These are phyloP conservation scores for Phylloporus scabripes DNA, from an alignment of 768 basidiomycete genomes.

Conservation along the genomic window DNA sequence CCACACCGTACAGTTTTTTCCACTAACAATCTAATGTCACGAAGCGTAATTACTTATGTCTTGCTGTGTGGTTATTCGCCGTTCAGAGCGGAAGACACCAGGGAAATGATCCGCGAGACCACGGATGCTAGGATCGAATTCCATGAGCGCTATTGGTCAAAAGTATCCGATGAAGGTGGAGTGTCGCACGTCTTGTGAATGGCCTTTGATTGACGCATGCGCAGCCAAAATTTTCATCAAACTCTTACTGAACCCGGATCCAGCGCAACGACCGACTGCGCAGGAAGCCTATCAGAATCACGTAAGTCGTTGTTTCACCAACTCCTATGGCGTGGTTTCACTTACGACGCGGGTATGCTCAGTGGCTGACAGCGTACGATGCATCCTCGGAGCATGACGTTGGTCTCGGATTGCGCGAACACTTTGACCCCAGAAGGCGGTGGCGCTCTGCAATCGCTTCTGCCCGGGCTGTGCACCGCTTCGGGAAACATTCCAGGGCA, in stretches of 20 bases:
- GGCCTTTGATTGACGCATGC: neutral
- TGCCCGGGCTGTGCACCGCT: slow-evolving; percentile 37
- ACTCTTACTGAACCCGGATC: slow-evolving; percentile 64
- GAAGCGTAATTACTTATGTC: slow-evolving; percentile 90
- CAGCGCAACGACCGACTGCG: slow-evolving; percentile 66
- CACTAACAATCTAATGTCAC: neutral
- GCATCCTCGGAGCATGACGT: slow-evolving; percentile 74
- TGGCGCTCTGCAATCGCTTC: slow-evolving; percentile 69
- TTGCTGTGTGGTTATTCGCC: slow-evolving; percentile 94
- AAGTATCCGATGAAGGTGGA: slow-evolving; percentile 70
- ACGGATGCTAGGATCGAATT: slow-evolving; percentile 81
- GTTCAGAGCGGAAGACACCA: slow-evolving; percentile 79
- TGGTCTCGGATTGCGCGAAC: slow-evolving; percentile 62
- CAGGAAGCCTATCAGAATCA: slow-evolving; percentile 61
- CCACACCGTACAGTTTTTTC: neutral
- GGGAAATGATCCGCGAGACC: slow-evolving; percentile 78
- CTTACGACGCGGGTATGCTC: slow-evolving; percentile 1
- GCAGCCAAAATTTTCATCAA: slow-evolving; percentile 83
- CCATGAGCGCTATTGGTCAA: slow-evolving; percentile 93
- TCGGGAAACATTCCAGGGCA: slow-evolving; percentile 24
- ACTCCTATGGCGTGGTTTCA: neutral
- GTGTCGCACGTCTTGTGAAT: slow-evolving; percentile 3
- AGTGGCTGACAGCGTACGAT: slow-evolving; percentile 72
- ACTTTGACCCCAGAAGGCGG: slow-evolving; percentile 70
- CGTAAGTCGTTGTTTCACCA: slow-evolving; percentile 35